Conservation (phyloP, 495 filamentous ascomycete species). For the Corynascus novoguineensis region DNA sequence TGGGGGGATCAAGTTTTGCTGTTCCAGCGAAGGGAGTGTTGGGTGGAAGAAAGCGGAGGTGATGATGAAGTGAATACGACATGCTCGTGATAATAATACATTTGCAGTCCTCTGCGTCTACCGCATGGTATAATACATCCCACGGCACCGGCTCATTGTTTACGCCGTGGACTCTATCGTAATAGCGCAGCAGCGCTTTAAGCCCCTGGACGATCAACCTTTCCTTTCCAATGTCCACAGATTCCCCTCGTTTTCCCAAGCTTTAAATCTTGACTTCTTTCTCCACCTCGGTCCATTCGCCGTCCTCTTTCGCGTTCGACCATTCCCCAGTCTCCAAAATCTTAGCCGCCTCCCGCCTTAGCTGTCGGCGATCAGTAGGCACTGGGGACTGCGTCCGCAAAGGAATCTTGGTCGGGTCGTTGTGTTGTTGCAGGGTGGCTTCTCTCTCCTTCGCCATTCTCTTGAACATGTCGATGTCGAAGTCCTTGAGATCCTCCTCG, state of each 20-base stretch:
- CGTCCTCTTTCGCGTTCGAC: conserved; percentile 37
- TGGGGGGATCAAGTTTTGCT: conserved; percentile 84
- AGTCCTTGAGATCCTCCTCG: conserved; percentile 42
- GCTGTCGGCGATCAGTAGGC: conserved; percentile 18
- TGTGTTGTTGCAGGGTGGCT: conserved; percentile 31
- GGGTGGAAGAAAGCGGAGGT: conserved; percentile 39
- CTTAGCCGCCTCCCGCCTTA: conserved; percentile 33
- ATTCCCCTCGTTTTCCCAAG: conserved; percentile 4
- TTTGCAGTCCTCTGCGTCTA: conserved; percentile 1
- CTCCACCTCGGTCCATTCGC: conserved; percentile 32
- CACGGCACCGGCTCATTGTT: not conserved
- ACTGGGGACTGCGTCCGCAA: conserved; percentile 16
- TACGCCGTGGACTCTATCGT: not conserved
- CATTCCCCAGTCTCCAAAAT: conserved; percentile 34
- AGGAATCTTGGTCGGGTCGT: conserved; percentile 30
- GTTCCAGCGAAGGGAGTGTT: conserved; percentile 68
- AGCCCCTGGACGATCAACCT: not conserved
- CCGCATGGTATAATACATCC: conserved; percentile 17
- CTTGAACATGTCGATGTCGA: conserved; percentile 29
- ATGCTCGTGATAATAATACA: conserved; percentile 10
- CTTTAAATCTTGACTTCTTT: conserved; percentile 8
- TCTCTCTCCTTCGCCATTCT: conserved; percentile 33
- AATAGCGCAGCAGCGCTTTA: not conserved
- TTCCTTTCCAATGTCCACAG: conserved; percentile 10
- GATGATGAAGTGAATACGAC: not conserved